Conservation (phyloP, 352 stramenopile species). For the Phytophthora fragariae region DNA sequence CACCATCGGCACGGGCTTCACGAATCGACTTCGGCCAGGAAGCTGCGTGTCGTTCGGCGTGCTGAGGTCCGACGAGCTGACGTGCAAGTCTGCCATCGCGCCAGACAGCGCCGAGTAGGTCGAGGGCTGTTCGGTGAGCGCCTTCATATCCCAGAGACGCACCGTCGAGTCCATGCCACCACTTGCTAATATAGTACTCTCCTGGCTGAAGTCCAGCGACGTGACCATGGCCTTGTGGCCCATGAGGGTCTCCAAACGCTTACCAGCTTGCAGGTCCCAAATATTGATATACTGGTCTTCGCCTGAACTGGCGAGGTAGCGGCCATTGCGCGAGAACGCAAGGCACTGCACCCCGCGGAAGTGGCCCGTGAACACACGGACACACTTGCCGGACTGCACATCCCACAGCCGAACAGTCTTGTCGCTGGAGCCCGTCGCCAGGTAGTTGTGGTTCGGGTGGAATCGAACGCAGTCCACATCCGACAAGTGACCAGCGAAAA, state of each 20-base stretch:
- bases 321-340: slow-evolving; percentile 91
- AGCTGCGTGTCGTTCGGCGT: slow-evolving; percentile 21
- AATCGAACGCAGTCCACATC: slow-evolving; percentile 93
- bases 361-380: slow-evolving; percentile 94
- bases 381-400: slow-evolving; percentile 92
- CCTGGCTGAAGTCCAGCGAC: slow-evolving; percentile 80
- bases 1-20: slow-evolving; percentile 68
- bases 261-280: slow-evolving; percentile 93
- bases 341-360: slow-evolving; percentile 89
- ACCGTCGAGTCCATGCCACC: slow-evolving; percentile 83
- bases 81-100: slow-evolving; percentile 46
- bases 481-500: slow-evolving; percentile 94
- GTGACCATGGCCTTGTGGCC: slow-evolving; percentile 81
- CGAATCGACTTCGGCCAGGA: slow-evolving; percentile 42
- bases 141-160: slow-evolving; percentile 88
- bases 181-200: slow-evolving; percentile 80
- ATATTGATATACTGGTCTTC: slow-evolving; percentile 93
- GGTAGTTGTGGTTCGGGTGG: slow-evolving; percentile 97
- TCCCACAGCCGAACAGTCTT: slow-evolving; percentile 96
- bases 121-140: slow-evolving; percentile 63
- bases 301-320: slow-evolving; percentile 88
- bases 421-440: slow-evolving; percentile 94
- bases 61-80: slow-evolving; percentile 28
- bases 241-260: slow-evolving; percentile 85
- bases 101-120: slow-evolving; percentile 35